A percentile compares a stretch with the other conserved stretches of the same genome.
These are phyloP conservation scores for Solanum medicagineum DNA, from an alignment of 257 asterid species.

Conservation along the genomic window DNA sequence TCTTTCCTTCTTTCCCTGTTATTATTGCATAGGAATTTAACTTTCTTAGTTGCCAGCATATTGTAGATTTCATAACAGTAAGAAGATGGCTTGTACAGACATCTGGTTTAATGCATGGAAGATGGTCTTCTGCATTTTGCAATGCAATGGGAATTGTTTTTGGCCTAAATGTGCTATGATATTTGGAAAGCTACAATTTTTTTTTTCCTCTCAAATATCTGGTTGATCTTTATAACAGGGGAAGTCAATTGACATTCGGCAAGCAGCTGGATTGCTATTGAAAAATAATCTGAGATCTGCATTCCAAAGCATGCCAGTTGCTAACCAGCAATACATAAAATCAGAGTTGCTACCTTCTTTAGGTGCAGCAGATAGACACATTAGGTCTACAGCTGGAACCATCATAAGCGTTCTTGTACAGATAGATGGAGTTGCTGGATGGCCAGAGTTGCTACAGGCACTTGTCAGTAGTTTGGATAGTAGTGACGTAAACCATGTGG, in stretches of 20 bases:
- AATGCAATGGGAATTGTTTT: neutral
- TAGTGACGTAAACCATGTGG: slow-evolving; percentile 78
- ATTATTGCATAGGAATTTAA: neutral
- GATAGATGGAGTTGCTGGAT: slow-evolving; percentile 66
- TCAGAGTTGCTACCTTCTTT: slow-evolving; percentile 76
- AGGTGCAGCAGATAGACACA: slow-evolving; percentile 77
- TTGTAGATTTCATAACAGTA: neutral
- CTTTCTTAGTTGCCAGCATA: neutral
- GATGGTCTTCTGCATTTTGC: neutral
- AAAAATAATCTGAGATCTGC: slow-evolving; percentile 72
- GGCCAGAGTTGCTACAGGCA: slow-evolving; percentile 89
- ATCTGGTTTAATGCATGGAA: neutral
- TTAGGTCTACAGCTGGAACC: slow-evolving; percentile 95
- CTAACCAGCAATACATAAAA: slow-evolving; percentile 66
- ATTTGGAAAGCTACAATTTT: neutral
- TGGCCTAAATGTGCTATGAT: neutral
- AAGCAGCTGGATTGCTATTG: slow-evolving; percentile 93
- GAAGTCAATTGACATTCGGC: slow-evolving; percentile 78
- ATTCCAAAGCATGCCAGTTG: slow-evolving; percentile 47
- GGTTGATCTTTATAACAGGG: slow-evolving; percentile 50
- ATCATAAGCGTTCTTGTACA: slow-evolving; percentile 80
- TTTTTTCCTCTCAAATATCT: neutral
- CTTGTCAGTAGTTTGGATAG: slow-evolving; percentile 88
- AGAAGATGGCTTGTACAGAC: neutral
- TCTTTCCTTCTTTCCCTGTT: neutral